phyloP scores from a whole-genome alignment of 306 rosid genomes.

The Acacia confusa region DNA sequence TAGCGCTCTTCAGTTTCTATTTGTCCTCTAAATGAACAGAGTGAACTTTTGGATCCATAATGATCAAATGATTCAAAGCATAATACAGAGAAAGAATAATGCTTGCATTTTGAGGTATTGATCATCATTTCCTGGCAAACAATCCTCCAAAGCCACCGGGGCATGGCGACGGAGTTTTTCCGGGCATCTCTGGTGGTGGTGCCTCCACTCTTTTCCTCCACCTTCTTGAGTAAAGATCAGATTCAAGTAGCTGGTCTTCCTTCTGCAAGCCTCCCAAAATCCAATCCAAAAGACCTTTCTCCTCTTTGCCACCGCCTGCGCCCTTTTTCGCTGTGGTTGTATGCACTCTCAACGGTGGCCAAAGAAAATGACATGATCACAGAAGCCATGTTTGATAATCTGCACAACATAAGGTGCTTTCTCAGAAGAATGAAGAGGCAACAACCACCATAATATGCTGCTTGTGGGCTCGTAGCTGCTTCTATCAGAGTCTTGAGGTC shows the following conservation, averaged over 20 bases:
- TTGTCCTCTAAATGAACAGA: background rate
- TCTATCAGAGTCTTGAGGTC: conserved; percentile 40
- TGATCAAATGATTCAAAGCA: conserved; percentile 26
- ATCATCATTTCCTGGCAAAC: conserved; percentile 55
- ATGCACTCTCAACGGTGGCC: conserved; percentile 46
- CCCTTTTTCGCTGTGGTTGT: conserved; percentile 67
- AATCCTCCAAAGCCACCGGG: conserved; percentile 73
- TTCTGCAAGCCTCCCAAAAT: conserved; percentile 68
- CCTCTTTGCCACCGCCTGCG: conserved; percentile 57
- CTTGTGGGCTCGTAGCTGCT: conserved; percentile 16
- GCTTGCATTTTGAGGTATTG: background rate
- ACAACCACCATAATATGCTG: conserved; percentile 32
- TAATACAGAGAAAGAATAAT: conserved; percentile 25
- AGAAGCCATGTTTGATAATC: conserved; percentile 56
- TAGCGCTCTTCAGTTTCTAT: background rate
- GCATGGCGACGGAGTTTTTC: conserved; percentile 53
- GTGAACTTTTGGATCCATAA: background rate
- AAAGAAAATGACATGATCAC: conserved; percentile 64
- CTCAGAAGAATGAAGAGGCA: conserved; percentile 14
- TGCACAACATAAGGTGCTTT: background rate
- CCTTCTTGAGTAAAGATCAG: conserved; percentile 80
- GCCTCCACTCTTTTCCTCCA: conserved; percentile 59
- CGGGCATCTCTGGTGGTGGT: conserved; percentile 26
- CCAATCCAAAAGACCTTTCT: conserved; percentile 73
- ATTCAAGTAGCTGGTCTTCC: conserved; percentile 72